Conservation (phyloP, 495 filamentous ascomycete species). For the Hypoxylon subgilvum region DNA sequence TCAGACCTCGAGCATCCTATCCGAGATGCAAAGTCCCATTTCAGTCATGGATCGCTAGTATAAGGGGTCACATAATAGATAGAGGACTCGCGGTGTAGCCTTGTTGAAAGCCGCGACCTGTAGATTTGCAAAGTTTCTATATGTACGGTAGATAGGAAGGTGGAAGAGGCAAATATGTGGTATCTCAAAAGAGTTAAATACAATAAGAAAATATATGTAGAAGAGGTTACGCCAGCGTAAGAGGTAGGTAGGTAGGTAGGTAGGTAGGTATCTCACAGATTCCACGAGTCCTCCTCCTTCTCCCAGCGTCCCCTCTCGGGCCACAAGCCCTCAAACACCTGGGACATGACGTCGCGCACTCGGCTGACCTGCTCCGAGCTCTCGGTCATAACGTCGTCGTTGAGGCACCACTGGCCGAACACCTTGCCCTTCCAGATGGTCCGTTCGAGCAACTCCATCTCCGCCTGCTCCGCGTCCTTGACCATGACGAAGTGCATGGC, state of each 20-base stretch:
- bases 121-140: background rate
- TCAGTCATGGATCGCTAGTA: too few relatives aligned
- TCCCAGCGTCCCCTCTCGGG: slow-evolving; percentile 27
- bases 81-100: too few relatives aligned
- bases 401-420: slow-evolving; percentile 51
- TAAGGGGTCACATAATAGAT: background rate
- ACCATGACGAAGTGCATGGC: slow-evolving; percentile 52
- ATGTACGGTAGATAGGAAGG: background rate
- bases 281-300: slow-evolving; percentile 13
- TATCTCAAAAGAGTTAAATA: slow-evolving; percentile 30
- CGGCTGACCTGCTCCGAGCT: slow-evolving; percentile 32
- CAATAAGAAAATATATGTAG: slow-evolving; percentile 7
- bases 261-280: background rate
- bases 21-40: background rate
- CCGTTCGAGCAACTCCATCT: slow-evolving; percentile 45
- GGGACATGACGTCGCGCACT: slow-evolving; percentile 29
- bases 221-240: slow-evolving; percentile 17
- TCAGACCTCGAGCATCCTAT: background rate
- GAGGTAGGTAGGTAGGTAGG: background rate
- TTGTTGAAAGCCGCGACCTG: slow-evolving; percentile 5
- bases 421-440: slow-evolving; percentile 39
- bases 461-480: slow-evolving; percentile 52
- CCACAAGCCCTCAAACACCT: slow-evolving; percentile 35
- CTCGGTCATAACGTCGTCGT: slow-evolving; percentile 51
- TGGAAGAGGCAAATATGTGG: slow-evolving; percentile 12